Conservation (phyloP, 805 yeast species). For the Ogataea chonburiensis region DNA sequence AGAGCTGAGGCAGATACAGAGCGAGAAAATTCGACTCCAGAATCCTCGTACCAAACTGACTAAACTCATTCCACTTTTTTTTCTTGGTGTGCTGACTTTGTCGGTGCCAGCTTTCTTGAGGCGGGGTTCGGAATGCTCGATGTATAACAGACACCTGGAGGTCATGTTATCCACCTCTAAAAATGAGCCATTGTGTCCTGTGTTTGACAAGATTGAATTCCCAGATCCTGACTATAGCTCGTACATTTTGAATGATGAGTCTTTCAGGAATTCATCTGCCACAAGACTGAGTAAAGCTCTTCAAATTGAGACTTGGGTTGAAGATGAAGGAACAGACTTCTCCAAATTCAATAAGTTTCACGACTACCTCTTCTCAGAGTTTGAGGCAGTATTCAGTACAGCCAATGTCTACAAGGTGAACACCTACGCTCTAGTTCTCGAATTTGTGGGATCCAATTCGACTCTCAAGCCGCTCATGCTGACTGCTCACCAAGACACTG, state of each 20-base stretch:
- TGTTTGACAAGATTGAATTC: conserved; percentile 24
- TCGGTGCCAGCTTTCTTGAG: too few relatives aligned
- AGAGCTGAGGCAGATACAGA: too few relatives aligned
- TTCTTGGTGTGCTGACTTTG: too few relatives aligned
- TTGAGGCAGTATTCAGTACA: conserved; percentile 47
- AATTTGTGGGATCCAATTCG: conserved; percentile 56
- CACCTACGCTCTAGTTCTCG: conserved; percentile 59
- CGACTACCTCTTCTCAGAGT: conserved; percentile 47
- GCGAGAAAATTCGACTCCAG: too few relatives aligned
- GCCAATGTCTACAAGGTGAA: conserved; percentile 56
- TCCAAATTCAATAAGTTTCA: conserved; percentile 38
- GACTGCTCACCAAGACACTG: conserved; percentile 80
- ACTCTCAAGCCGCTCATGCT: conserved; percentile 61
- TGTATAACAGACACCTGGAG: too few relatives aligned
- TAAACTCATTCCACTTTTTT: too few relatives aligned
- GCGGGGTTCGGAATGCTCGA: too few relatives aligned
- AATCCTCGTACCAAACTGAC: too few relatives aligned
- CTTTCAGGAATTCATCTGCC: conserved; percentile 38
- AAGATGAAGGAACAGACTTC: conserved; percentile 23
- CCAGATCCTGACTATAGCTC: conserved; percentile 12
- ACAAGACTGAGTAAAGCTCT: conserved; percentile 48
- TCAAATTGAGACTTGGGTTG: conserved; percentile 50
- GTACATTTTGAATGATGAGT: conserved; percentile 35
- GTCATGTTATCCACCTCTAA: too few relatives aligned
- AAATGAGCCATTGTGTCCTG: conserved; percentile 27